Base-by-base conservation (phyloP, 2,329 filamentous ascomycete genomes). In the Nemania diffusa region DNA sequence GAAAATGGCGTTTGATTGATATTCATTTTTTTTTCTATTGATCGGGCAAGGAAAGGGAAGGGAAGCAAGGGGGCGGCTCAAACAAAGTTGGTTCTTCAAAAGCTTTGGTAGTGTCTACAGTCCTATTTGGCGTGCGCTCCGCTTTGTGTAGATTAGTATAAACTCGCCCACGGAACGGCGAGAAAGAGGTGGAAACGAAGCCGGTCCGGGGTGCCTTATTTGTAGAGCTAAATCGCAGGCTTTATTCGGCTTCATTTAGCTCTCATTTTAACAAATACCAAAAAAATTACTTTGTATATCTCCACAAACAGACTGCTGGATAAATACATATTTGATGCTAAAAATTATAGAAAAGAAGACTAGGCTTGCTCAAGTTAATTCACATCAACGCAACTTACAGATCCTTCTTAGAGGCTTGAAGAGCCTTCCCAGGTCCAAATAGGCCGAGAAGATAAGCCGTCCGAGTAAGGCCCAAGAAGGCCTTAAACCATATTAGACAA, bases 371-470 rank as follows among this genome's bases (percentile, higher is more conserved):
- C 3, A 40, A 13, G 34, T 15, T 40, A 40, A 40, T 40, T 3
- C 34, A 7, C 11, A 40, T 15, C 34, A 40, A 40, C 15, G 3
- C 26, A 20, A 42, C 24, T 52, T 62, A 75, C 3, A 70, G 52
- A 51, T 67, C 65, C 69, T 77, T 77, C 62, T 73, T 75, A 13
- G 65, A 65, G 8, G 20, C 34, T 5, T 52, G 48, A 5, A 59
- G 60, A 17, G 46, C 22, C 4, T 61, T 57, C 34, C 74, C 71
- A 15, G 72, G 68, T 5, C 77, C 77, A 26, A 79, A 79, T n/a
- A 77, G 59, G 11, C 77, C 77, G 7, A 78, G 65, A 17, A 79
- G 71, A 62, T 77, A 78, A 1, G 71, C 71, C 13, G 75, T 74
- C 20, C 77, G 72, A 6, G 74, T 78, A 27, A 77, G 55, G 46